These are phyloP conservation scores for Naegleria gruberi DNA, from an alignment of 208 protist genomes.

Conservation along the genomic window DNA sequence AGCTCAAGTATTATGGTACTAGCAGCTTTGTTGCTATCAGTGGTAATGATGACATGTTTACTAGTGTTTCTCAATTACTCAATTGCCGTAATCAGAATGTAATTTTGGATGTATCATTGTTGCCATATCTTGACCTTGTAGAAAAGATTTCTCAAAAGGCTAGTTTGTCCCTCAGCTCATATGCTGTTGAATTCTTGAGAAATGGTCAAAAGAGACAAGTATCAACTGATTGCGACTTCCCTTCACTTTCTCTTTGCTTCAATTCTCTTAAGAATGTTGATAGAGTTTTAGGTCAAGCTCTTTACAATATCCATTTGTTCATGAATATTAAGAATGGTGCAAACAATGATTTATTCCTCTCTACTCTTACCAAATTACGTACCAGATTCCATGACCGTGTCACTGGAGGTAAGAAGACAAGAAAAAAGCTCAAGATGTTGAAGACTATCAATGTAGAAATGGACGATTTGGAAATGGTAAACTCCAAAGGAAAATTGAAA, in stretches of 20 bases:
- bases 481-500: not conserved
- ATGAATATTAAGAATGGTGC: not conserved
- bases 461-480: not conserved
- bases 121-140: not conserved
- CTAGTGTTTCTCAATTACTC: not conserved
- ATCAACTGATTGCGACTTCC: not conserved
- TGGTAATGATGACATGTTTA: not conserved
- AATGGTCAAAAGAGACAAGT: not conserved
- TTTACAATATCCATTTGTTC: not conserved
- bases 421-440: not conserved
- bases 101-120: not conserved
- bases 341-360: not conserved
- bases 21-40: not conserved
- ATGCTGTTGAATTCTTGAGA: not conserved
- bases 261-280: not conserved
- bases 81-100: not conserved
- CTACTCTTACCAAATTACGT: not conserved
- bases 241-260: not conserved
- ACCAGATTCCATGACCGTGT: not conserved
- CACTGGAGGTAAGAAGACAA: not conserved
- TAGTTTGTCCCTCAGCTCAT: not conserved
- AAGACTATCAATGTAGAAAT: not conserved
- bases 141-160: not conserved
- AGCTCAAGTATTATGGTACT: not conserved
- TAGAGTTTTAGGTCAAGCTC: not conserved